phyloP scores from a whole-genome alignment of 2,329 filamentous ascomycete genomes.

The Pleoardoris graminearum region DNA sequence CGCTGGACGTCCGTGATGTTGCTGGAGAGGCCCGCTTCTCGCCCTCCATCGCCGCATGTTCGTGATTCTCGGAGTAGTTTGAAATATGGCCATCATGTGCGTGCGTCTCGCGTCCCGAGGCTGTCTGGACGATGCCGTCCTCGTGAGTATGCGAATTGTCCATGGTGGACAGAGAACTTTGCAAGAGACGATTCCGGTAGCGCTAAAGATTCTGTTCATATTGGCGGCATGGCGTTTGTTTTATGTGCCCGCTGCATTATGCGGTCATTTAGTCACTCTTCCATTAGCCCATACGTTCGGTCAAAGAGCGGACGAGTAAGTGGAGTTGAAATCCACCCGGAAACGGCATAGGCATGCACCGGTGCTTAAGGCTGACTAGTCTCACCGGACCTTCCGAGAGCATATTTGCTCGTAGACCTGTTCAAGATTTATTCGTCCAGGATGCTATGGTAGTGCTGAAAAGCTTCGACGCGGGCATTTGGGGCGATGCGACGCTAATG shows the following conservation, averaged over 20 bases:
- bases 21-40: conserved; percentile 1
- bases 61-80: neutral
- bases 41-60: neutral
- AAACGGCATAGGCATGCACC: conserved; percentile 1
- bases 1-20: conserved; percentile 11
- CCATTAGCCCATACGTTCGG: conserved; percentile 3
- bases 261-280: conserved; percentile 1
- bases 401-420: no score
- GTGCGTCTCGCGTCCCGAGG: conserved; percentile 36
- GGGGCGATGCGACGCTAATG: no score
- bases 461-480: no score
- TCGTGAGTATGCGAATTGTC: neutral
- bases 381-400: neutral
- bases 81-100: conserved; percentile 30
- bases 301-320: conserved; percentile 9
- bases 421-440: no score
- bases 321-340: conserved; percentile 1
- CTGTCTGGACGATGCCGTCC: conserved; percentile 27
- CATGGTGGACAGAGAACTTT: conserved; percentile 8
- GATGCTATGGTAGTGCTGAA: no score
- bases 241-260: neutral
- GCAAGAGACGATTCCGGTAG: neutral
- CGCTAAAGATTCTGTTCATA: neutral
- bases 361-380: neutral
- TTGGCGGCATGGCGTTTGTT: neutral